phyloP scores from a whole-genome alignment of 2,329 filamentous ascomycete genomes.

The Cercospora berteroae region DNA sequence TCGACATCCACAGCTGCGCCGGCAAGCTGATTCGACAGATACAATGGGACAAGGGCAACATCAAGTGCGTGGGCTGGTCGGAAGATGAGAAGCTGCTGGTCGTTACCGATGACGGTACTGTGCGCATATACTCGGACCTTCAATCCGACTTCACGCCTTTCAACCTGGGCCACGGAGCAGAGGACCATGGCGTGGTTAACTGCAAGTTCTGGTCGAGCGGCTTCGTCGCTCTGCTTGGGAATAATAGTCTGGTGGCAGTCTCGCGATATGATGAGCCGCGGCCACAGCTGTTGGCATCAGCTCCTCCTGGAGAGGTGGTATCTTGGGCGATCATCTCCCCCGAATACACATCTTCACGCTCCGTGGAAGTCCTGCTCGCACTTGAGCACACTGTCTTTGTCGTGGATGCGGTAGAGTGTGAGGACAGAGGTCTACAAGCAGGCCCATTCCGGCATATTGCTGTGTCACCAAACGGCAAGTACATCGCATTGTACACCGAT shows the following conservation, averaged over 20 bases:
- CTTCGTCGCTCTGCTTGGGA: slow-evolving; percentile 87
- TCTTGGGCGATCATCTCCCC: slow-evolving; percentile 90
- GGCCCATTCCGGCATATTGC: slow-evolving; percentile 89
- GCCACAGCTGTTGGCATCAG: slow-evolving; percentile 73
- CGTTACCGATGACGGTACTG: slow-evolving; percentile 83
- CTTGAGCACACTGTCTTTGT: slow-evolving; percentile 81
- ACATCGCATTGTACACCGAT: slow-evolving; percentile 80
- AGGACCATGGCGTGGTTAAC: slow-evolving; percentile 81
- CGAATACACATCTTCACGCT: slow-evolving; percentile 81
- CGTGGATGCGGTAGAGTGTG: slow-evolving; percentile 82
- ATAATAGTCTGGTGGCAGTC: slow-evolving; percentile 85
- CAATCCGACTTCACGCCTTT: slow-evolving; percentile 95
- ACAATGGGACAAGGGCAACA: slow-evolving; percentile 82
- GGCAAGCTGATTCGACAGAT: slow-evolving; percentile 68
- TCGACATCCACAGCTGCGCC: slow-evolving; percentile 91
- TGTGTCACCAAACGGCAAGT: slow-evolving; percentile 87
- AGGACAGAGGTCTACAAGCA: slow-evolving; percentile 86
- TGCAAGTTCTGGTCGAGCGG: slow-evolving; percentile 89
- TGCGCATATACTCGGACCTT: slow-evolving; percentile 86
- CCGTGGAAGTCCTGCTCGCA: slow-evolving; percentile 87
- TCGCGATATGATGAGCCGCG: slow-evolving; percentile 86
- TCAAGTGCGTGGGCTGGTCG: slow-evolving; percentile 91
- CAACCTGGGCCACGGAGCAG: slow-evolving; percentile 80
- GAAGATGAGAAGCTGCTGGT: slow-evolving; percentile 91
- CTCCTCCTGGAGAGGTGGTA: slow-evolving; percentile 74